Percentiles rank a stretch among this genome's conserved stretches.
Conservation (phyloP, 169 alveolate species). For the Eimeria sp. region DNA sequence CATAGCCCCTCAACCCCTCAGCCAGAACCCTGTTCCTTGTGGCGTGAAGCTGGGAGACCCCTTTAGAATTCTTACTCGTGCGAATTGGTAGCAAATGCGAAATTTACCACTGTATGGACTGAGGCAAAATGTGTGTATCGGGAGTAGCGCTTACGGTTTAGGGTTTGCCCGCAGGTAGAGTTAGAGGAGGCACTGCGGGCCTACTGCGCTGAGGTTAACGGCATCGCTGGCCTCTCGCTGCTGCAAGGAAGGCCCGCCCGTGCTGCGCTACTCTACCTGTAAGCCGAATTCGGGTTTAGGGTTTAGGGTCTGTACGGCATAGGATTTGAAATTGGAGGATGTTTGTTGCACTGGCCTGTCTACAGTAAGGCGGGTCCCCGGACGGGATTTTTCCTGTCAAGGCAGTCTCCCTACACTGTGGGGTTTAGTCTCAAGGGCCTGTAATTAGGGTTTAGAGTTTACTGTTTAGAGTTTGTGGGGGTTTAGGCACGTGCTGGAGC, state of each 20-base stretch:
- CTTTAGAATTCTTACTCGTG: not conserved
- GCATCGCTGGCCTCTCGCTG: constrained; percentile 79
- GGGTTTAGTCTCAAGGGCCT: not conserved
- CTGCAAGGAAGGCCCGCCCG: constrained; percentile 35
- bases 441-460: not conserved
- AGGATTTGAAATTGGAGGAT: not conserved
- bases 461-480: not conserved
- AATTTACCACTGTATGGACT: not conserved
- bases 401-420: not conserved
- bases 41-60: not conserved
- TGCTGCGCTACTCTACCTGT: constrained; percentile 55
- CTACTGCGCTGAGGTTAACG: constrained; percentile 74
- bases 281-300: not conserved
- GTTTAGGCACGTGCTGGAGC: constrained; percentile 62
- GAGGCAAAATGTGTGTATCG: not conserved
- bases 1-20: not conserved
- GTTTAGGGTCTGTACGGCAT: not conserved
- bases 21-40: not conserved
- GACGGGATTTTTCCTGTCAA: not conserved
- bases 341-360: not conserved
- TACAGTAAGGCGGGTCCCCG: not conserved
- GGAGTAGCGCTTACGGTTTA: not conserved
- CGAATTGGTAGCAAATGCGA: not conserved
- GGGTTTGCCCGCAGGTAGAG: constrained; percentile 65
- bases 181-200: constrained; percentile 75